Evolutionary conservation across 495 filamentous ascomycete species (phyloP), one percentile per base, ranked within the genome.

Genomic region (Penicillium parvum): DNA sequence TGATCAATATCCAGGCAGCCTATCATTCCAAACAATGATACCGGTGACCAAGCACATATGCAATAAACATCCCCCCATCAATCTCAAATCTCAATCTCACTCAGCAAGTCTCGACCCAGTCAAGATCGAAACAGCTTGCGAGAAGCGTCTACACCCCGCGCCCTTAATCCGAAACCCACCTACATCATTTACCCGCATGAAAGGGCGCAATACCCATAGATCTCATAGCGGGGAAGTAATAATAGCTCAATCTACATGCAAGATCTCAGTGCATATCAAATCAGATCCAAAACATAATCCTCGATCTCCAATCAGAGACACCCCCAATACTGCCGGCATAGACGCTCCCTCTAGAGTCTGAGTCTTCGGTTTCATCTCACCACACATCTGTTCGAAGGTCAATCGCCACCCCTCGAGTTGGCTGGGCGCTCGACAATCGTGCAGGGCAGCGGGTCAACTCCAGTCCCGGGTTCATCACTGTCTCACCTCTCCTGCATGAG

Each of bases 371-470:
- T 82, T 82, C 56, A 84, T 84, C 30, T 84, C 78, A 53, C 83
- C 81, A 10, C 72, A 76, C 64, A 86, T 84, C 52, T 83, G 72
- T 43, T 78, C 82, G 56, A 88, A 80, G 5, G 81, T 85, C 52
- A 85, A 75, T 82, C 82, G 88, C 52, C 14, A 87, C 79, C 84
- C 83, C 49, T 85, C 82, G 40, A 86, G 83, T 37, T 74, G 75
- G 42, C 85, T 85, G 50, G 87, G 45, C 84, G 73, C 47, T 86
- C 82, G 45, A 88, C 86, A 40, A 85, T 72, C 32, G 72, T 77
- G 42, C 21, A 25, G 2, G 11, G 1, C 16, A 9, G 45, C 19
- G 18, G 37, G 35, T 35, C 37, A 37, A 35, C 21, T 11, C 32
- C 22, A 22, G 8, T 20, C 0, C 9, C 27, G 4, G 26, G n/a